A percentile compares a stretch with the other conserved stretches of the same genome.
Conservation (phyloP, 257 asterid genomes). For the Verbena officinalis region DNA sequence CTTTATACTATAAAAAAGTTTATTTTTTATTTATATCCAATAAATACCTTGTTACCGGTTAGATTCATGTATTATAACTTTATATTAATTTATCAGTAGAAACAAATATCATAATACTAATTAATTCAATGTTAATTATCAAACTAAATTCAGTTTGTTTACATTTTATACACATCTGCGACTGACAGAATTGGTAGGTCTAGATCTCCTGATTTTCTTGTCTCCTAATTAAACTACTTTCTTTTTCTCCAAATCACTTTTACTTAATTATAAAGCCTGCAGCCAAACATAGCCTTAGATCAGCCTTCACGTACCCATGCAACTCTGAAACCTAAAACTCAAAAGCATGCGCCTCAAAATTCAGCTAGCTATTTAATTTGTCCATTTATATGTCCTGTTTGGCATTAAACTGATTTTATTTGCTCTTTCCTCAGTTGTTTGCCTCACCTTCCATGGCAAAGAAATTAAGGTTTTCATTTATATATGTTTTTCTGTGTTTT, state of each 20-base stretch:
- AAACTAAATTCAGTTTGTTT: neutral
- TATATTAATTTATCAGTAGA: too few relatives aligned
- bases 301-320: conserved; percentile 9
- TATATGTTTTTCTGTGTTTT: conserved; percentile 8
- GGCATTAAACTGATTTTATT: conserved; percentile 5
- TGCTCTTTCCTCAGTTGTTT: conserved; percentile 18
- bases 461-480: conserved; percentile 19
- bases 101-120: too few relatives aligned
- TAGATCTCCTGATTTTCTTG: conserved; percentile 12
- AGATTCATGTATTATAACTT: too few relatives aligned
- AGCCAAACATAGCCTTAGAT: conserved; percentile 17
- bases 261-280: neutral
- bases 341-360: conserved; percentile 9
- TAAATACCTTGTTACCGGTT: too few relatives aligned
- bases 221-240: conserved; percentile 11
- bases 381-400: conserved; percentile 1
- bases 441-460: conserved; percentile 26
- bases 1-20: too few relatives aligned
- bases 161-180: neutral
- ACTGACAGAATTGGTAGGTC: conserved; percentile 5
- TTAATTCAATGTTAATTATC: too few relatives aligned
- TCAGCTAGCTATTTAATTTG: conserved; percentile 15
- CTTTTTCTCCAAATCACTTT: neutral
- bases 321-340: neutral
- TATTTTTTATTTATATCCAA: too few relatives aligned